Evolutionary conservation across 257 asterid species (phyloP).

Genomic region (Prunella vulgaris): DNA sequence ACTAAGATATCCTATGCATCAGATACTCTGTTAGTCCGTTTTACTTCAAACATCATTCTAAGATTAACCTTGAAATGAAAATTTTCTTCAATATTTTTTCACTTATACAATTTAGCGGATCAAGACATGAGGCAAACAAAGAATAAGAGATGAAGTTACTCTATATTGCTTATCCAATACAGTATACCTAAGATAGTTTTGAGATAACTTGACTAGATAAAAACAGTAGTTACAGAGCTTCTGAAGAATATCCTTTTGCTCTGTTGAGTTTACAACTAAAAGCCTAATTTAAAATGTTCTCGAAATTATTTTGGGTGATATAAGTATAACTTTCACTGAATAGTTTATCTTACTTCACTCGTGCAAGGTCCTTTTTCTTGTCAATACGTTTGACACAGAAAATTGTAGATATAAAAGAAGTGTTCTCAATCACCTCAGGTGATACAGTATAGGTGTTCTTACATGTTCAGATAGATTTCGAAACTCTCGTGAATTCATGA

Average conservation of each 20-base stretch:
- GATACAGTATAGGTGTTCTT: conserved; percentile 27
- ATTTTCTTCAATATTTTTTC: neutral
- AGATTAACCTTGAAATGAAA: neutral
- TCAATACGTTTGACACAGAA: neutral
- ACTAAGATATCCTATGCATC: neutral
- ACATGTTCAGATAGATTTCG: conserved; percentile 88
- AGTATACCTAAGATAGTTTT: neutral
- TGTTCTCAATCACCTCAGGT: neutral
- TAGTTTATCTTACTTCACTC: neutral
- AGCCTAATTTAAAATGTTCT: neutral
- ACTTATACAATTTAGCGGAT: neutral
- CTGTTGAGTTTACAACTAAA: neutral
- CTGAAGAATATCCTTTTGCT: neutral
- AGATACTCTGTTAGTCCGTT: neutral
- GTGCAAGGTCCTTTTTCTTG: neutral
- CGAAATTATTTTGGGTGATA: conserved; percentile 2
- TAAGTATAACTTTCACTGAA: neutral
- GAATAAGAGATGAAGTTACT: neutral
- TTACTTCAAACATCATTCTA: neutral
- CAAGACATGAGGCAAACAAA: neutral
- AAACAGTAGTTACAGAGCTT: neutral
- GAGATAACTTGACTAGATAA: neutral
- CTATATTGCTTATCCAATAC: neutral
- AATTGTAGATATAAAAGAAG: neutral
- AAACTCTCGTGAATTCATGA: conserved; percentile 82